A percentile compares a stretch with the other conserved stretches of the same genome.
Conservation (phyloP, 1,284 basidiomycete species). For the Naganishia cerealis region DNA sequence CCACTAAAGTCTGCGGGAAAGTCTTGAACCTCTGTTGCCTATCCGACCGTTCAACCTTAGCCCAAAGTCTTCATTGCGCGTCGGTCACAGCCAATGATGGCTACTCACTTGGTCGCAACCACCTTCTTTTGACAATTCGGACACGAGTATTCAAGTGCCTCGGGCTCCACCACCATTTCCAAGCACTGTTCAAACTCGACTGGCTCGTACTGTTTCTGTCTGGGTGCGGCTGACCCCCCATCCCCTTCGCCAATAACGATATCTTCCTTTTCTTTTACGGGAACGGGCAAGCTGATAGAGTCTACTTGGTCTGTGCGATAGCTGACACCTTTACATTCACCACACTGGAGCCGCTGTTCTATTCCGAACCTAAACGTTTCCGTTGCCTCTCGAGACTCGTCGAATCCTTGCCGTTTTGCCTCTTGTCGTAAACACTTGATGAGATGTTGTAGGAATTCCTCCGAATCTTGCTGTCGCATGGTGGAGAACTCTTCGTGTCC, state of each 20-base stretch:
- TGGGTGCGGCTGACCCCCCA: constrained; percentile 56
- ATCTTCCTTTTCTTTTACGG: constrained; percentile 58
- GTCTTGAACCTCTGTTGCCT: constrained; percentile 76
- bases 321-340: constrained; percentile 77
- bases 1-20: constrained; percentile 82
- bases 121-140: constrained; percentile 65
- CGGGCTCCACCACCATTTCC: constrained; percentile 64
- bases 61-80: background rate
- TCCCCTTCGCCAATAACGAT: constrained; percentile 59
- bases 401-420: constrained; percentile 59
- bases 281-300: constrained; percentile 75
- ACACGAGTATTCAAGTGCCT: constrained; percentile 72
- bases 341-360: constrained; percentile 83
- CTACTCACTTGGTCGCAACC: constrained; percentile 63
- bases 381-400: constrained; percentile 64
- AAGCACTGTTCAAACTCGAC: constrained; percentile 72
- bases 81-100: background rate
- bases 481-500: constrained; percentile 93
- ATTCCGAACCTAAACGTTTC: constrained; percentile 75
- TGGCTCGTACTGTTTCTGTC: constrained; percentile 62
- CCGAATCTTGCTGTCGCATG: constrained; percentile 95
- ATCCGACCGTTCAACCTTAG: constrained; percentile 17
- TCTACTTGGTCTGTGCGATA: constrained; percentile 80
- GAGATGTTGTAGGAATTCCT: constrained; percentile 88
- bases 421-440: constrained; percentile 69